Percentiles rank a stretch among this genome's conserved stretches.
These are phyloP conservation scores for Fusarium sp. DNA, from an alignment of 2,329 filamentous ascomycete species.

Conservation along the genomic window DNA sequence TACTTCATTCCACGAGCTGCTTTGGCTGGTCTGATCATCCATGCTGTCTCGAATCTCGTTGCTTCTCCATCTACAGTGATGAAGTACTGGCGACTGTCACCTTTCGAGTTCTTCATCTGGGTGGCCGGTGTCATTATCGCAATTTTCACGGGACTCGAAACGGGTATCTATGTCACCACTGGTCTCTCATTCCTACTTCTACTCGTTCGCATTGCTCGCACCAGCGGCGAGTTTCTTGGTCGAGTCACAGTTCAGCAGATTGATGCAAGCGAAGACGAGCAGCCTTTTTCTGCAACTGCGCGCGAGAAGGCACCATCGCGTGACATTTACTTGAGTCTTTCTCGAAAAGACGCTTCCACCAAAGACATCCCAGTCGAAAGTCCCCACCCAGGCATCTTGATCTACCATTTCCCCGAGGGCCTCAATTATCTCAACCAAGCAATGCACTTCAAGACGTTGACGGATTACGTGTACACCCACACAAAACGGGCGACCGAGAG, in stretches of 20 bases:
- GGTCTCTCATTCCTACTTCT: constrained; percentile 53
- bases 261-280: background rate
- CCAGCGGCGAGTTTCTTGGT: constrained; percentile 58
- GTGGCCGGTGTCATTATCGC: constrained; percentile 72
- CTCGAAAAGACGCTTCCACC: constrained; percentile 55
- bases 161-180: constrained; percentile 59
- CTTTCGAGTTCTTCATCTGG: constrained; percentile 78
- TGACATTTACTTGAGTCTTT: constrained; percentile 52
- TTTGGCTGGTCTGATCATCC: constrained; percentile 80
- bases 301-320: constrained; percentile 22
- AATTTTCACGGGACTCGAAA: constrained; percentile 59
- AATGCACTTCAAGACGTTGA: constrained; percentile 54
- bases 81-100: constrained; percentile 80
- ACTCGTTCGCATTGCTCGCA: constrained; percentile 55
- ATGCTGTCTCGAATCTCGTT: constrained; percentile 80
- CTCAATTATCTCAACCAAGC: constrained; percentile 63
- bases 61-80: constrained; percentile 77
- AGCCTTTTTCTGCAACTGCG: background rate
- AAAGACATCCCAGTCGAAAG: constrained; percentile 51
- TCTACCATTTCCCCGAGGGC: constrained; percentile 61
- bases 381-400: constrained; percentile 58
- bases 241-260: constrained; percentile 40
- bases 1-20: constrained; percentile 80
- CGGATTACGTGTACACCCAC: constrained; percentile 26
- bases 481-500: constrained; percentile 52